Base-by-base conservation (phyloP, 2,329 filamentous ascomycete species). In the Stenocarpella maydis region DNA sequence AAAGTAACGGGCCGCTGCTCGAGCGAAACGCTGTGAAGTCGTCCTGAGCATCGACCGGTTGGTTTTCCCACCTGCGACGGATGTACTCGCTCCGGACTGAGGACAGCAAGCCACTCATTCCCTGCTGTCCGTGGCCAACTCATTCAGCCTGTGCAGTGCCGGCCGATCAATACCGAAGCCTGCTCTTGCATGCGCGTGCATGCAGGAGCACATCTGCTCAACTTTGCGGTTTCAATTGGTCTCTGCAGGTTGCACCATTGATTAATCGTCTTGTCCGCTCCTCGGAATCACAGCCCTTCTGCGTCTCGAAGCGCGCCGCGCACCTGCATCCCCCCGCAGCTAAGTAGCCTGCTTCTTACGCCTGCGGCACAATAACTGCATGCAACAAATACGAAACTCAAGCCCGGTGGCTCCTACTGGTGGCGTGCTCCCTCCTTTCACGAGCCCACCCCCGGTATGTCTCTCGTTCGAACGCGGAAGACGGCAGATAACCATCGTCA, bases 311-410 rank as follows among this genome's bases (percentile, higher is more conserved):
- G 58, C n/a, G 43, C 58, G 26, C 43, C n/a, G 58, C 58, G 9
- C 28, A 17, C 28, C 43, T 49, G 58, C 58, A 49, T 24, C n/a
- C 58, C 12, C 41, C 41, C 39, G 58, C 28, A 24, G 9, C 58
- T 31, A 31, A 24, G 41, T 45, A 31, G 55, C 21, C 55, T 61
- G 47, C 28, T 61, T 47, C 4, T 15, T 63, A 31, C 43, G 14
- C 58, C 24, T 49, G 28, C 26, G 43, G 58, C 26, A 43, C 58
- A 4, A 14, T 17, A 63, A 4, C 14, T 49, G n/a, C 58, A 37
- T 47, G 58, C 58, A 63, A 63, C 58, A 63, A 49, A 63, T 37
- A 19, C 58, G 58, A 63, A 63, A 63, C 58, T 19, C 14, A 7
- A 24, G 14, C 17, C 28, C 15, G n/a, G 12, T n/a, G 28, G 37